These are phyloP conservation scores for Suillus hirtellus DNA, from an alignment of 768 basidiomycete genomes.

Conservation along the genomic window DNA sequence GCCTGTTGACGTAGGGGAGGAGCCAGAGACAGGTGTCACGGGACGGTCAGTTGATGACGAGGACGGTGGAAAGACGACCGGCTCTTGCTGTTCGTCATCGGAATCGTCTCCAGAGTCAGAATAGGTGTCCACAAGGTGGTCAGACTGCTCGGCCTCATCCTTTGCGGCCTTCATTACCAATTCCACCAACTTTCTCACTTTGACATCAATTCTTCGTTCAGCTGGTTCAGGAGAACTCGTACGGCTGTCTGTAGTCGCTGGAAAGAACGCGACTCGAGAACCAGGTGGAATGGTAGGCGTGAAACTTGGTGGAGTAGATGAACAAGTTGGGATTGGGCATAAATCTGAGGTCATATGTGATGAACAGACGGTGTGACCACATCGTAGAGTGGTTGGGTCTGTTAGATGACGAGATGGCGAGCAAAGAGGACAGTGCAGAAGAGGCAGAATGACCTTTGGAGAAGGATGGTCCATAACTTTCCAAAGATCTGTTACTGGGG, in stretches of 20 bases:
- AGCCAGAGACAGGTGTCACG: slow-evolving; percentile 29
- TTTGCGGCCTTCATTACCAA: slow-evolving; percentile 37
- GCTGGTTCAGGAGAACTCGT: background rate
- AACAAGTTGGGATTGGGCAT: slow-evolving; percentile 41
- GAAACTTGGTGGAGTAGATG: slow-evolving; percentile 17
- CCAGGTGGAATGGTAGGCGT: slow-evolving; percentile 43
- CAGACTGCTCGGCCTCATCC: slow-evolving; percentile 12
- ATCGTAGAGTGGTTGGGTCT: slow-evolving; percentile 61
- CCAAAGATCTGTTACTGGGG: background rate
- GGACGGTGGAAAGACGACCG: slow-evolving; percentile 18
- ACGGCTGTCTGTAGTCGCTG: slow-evolving; percentile 34
- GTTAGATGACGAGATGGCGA: slow-evolving; percentile 34
- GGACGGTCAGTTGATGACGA: slow-evolving; percentile 32
- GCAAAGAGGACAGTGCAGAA: slow-evolving; percentile 61
- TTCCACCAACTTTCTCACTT: slow-evolving; percentile 53
- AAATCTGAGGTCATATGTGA: slow-evolving; percentile 41
- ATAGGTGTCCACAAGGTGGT: slow-evolving; percentile 24
- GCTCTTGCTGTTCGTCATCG: slow-evolving; percentile 24
- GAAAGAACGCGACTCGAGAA: slow-evolving; percentile 35
- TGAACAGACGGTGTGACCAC: slow-evolving; percentile 82
- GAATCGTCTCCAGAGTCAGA: slow-evolving; percentile 33
- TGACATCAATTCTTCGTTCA: slow-evolving; percentile 46
- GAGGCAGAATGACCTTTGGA: slow-evolving; percentile 28
- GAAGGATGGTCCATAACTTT: slow-evolving; percentile 1
- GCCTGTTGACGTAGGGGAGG: slow-evolving; percentile 7